Evolutionary conservation across 352 stramenopile species (phyloP), one percentile per base, ranked within the genome.

Genomic region (Pelagophyceae sp.): DNA sequence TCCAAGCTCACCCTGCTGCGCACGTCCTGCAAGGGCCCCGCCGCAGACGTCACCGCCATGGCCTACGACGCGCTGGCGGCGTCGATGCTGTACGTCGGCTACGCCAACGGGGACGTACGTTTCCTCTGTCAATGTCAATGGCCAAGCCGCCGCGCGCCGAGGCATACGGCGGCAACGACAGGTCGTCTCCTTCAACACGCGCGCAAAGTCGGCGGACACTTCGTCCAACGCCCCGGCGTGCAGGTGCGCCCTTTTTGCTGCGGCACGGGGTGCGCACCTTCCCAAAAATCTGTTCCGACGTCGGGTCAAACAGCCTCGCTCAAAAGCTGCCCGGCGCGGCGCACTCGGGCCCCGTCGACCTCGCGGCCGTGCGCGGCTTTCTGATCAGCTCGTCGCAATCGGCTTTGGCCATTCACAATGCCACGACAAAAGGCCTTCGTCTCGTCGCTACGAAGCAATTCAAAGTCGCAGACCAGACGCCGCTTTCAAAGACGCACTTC

Each of bases 111-210:
- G 3, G 75, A 76, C n/a, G n/a, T n/a, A n/a, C n/a, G n/a, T n/a
- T n/a, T n/a, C n/a, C n/a, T n/a, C n/a, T n/a, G n/a, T n/a, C n/a
- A n/a, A n/a, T n/a, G n/a, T n/a, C n/a, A n/a, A n/a, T n/a, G n/a
- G n/a, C n/a, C n/a, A n/a, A n/a, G n/a, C n/a, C n/a, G n/a, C n/a
- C n/a, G n/a, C n/a, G n/a, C n/a, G n/a, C n/a, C n/a, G n/a, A n/a
- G n/a, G n/a, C n/a, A n/a, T n/a, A n/a, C n/a, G n/a, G n/a, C n/a
- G n/a, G n/a, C n/a, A n/a, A n/a, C n/a, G n/a, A n/a, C n/a, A n/a
- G 23, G 32, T 79, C 31, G 20, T 79, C n/a, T 58, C 69, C 60
- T 79, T 79, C 75, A 76, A 79, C 75, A 79, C 75, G 37, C 72
- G 75, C 63, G 38, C 60, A 11, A 23, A 54, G 11, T 54, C 45